phyloP scores from a whole-genome alignment of 2,329 filamentous ascomycete genomes.

The Aspergillus bombycis region DNA sequence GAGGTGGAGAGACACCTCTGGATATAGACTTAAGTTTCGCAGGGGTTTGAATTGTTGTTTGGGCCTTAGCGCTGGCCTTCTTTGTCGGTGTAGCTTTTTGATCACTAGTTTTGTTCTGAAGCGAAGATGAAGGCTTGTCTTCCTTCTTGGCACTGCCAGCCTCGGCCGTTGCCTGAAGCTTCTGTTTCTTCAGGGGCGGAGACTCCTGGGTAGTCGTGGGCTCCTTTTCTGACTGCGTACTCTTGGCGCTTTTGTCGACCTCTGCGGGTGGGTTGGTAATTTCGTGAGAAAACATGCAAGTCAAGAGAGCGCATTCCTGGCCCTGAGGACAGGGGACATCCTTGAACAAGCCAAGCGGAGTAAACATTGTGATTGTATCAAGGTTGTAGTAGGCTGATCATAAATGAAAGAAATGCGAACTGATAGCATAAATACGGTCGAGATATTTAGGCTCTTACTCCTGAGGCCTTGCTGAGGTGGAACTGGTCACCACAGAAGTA shows the following conservation, averaged over 20 bases:
- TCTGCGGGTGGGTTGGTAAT: conserved; percentile 8
- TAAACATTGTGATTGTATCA: conserved; percentile 51
- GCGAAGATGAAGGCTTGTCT: not conserved
- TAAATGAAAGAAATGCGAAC: not conserved
- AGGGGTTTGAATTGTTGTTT: conserved; percentile 16
- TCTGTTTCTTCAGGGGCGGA: conserved; percentile 38
- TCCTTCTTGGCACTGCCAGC: not conserved
- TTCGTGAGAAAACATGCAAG: conserved; percentile 63
- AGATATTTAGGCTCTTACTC: not conserved
- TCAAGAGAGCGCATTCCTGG: conserved; percentile 53
- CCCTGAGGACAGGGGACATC: conserved; percentile 57
- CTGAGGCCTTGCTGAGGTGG: not conserved
- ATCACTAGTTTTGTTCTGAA: not conserved
- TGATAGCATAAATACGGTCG: not conserved
- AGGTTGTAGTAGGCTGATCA: not conserved
- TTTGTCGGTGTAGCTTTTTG: not conserved
- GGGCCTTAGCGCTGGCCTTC: conserved; percentile 16
- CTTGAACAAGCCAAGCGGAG: conserved; percentile 59
- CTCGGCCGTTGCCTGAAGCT: conserved; percentile 8
- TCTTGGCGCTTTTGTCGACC: conserved; percentile 22
- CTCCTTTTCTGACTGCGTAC: conserved; percentile 8
- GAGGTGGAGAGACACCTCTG: conserved; percentile 35
- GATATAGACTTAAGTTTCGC: conserved; percentile 26
- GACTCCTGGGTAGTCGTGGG: conserved; percentile 8
- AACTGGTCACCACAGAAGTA: not conserved